Conservation (phyloP, 257 asterid genomes). For the Orobanche coerulescens region DNA sequence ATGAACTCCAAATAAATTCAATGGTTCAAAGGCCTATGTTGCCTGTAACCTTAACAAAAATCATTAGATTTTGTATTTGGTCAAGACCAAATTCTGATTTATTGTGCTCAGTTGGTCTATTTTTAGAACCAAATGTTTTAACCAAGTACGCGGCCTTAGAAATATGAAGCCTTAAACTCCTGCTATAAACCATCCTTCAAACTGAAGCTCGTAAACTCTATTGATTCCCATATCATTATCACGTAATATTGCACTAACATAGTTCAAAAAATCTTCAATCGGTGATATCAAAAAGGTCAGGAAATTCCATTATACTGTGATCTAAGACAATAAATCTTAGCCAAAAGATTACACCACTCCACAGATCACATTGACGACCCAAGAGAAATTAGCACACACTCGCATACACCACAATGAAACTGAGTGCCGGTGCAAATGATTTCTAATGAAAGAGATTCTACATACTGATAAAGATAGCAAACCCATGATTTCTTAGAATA, state of each 20-base stretch:
- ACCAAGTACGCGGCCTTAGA: constrained; percentile 2
- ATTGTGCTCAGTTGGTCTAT: background rate
- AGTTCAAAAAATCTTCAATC: background rate
- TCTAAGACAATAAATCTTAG: background rate
- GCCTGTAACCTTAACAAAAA: background rate
- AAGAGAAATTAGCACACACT: background rate
- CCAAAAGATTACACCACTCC: background rate
- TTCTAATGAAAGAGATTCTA: background rate
- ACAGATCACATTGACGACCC: background rate
- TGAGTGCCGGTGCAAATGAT: background rate
- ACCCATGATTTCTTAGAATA: background rate
- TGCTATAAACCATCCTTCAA: background rate
- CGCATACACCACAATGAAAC: background rate
- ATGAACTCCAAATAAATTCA: background rate
- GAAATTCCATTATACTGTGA: background rate
- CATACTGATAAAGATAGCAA: background rate
- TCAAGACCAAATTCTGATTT: background rate
- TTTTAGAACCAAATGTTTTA: background rate
- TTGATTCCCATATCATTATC: background rate
- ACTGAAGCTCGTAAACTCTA: constrained; percentile 1
- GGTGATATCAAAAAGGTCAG: background rate
- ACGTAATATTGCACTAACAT: background rate
- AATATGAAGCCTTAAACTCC: background rate
- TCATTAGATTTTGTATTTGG: background rate
- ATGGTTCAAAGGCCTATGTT: background rate